These are phyloP conservation scores for Apiotrichum laibachii DNA, from an alignment of 1,284 basidiomycete species.

Conservation along the genomic window DNA sequence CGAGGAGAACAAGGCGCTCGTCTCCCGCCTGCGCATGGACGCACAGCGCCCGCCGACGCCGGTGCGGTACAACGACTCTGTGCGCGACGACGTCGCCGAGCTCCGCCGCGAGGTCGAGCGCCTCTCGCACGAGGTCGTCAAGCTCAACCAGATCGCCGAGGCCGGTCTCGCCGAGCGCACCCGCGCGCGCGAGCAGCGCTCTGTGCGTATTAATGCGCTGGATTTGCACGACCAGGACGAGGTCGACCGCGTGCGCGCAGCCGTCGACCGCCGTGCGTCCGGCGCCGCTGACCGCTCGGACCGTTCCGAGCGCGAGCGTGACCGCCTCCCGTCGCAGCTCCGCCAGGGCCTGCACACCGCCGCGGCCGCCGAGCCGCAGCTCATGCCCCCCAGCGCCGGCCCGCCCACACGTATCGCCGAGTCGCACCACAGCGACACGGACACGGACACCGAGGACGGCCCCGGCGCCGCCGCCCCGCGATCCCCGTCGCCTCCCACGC, in stretches of 20 bases:
- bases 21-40: conserved; percentile 60
- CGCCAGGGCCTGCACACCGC: conserved; percentile 41
- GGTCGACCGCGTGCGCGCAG: conserved; percentile 28
- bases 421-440: background rate
- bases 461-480: too few relatives aligned
- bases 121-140: conserved; percentile 73
- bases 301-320: too few relatives aligned
- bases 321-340: conserved; percentile 31
- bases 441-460: background rate
- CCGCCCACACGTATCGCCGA: conserved; percentile 12
- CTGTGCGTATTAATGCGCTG: conserved; percentile 17
- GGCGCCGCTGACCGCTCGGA: background rate
- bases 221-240: conserved; percentile 31
- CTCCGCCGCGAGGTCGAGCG: conserved; percentile 56
- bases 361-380: conserved; percentile 20
- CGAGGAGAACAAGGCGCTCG: conserved; percentile 64
- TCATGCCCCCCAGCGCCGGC: conserved; percentile 28
- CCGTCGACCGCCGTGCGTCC: conserved; percentile 19
- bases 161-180: conserved; percentile 72
- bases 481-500: conserved; percentile 2
- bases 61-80: conserved; percentile 13
- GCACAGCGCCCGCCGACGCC: conserved; percentile 27
- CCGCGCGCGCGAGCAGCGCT: conserved; percentile 22
- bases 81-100: conserved; percentile 57
- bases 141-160: conserved; percentile 75